Base-by-base conservation (phyloP, 2,329 filamentous ascomycete species). In the Dactylellina parvicollis region DNA sequence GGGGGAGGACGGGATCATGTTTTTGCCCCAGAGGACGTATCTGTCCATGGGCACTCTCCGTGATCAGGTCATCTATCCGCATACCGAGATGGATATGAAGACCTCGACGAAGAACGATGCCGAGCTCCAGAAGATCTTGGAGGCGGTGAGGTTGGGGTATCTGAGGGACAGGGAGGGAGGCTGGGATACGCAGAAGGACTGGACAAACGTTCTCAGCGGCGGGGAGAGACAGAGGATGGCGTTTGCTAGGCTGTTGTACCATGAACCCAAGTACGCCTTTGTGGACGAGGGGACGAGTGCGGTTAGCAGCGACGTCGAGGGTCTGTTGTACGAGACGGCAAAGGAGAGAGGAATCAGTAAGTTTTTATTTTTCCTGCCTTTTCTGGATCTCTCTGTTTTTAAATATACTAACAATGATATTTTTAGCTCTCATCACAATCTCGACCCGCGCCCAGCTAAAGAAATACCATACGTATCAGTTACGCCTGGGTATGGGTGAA, bases 31-130 rank as follows among this genome's bases (percentile, higher is more conserved):
- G 80, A 86, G 94, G 14, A 92, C 94, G 0, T 78, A 78, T 36
- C 70, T 78, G 14, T 75, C 89, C 80, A 90, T 94, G 20, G 95
- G 95, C 34, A 98, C 95, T 0, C 84, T 98, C 8, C 90, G 95
- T 24, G 96, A 99, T 78, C 96, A 99, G 82, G 92, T 99, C 78
- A 97, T 98, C 79, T 99, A 99, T 77, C 95, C 95, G 0, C 92
- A 99, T 78, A 94, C 92, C 4, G 94, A 96, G 79, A 84, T 93
- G 42, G 95, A 99, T 78, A 98, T 99, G 95, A 89, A 88, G 28
- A 89, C 91, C 70, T 89, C 90, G 74, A 88, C 90, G 14, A 89
- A 89, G 77, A 87, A 86, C 1, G 95, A 99, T 79, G 84, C 87
- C 30, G 91, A 96, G 76, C 85, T 99, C 18, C 87, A 89, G 79